Evolutionary conservation across 2,329 filamentous ascomycete species (phyloP).

Genomic region (Ilyonectria destructans): DNA sequence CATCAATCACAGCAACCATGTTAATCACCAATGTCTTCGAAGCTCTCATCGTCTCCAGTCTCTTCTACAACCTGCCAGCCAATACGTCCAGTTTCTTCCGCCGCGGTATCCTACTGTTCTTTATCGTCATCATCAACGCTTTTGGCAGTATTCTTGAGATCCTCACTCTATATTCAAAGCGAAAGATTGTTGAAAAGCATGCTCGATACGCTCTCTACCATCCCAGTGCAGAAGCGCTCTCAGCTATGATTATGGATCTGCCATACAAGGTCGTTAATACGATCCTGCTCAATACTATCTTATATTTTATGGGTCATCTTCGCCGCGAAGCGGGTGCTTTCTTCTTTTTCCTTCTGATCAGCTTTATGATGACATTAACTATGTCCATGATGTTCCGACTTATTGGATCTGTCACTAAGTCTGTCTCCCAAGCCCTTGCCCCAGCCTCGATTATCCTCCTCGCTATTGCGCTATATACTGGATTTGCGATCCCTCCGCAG

Average conservation of each 20-base stretch:
- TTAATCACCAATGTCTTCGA: slow-evolving; percentile 39
- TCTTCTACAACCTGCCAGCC: slow-evolving; percentile 37
- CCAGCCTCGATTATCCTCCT: slow-evolving; percentile 43
- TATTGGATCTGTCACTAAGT: slow-evolving; percentile 44
- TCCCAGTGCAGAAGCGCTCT: slow-evolving; percentile 45
- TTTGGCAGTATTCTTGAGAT: slow-evolving; percentile 43
- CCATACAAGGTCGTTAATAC: slow-evolving; percentile 42
- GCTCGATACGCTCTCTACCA: slow-evolving; percentile 53
- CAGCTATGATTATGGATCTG: slow-evolving; percentile 38
- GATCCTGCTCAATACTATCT: slow-evolving; percentile 57
- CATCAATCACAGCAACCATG: slow-evolving; percentile 38
- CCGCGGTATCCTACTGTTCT: slow-evolving; percentile 34
- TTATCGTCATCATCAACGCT: slow-evolving; percentile 42
- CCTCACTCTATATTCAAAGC: slow-evolving; percentile 46
- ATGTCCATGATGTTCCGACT: slow-evolving; percentile 76
- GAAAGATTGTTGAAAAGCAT: slow-evolving; percentile 54
- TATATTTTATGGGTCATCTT: slow-evolving; percentile 80
- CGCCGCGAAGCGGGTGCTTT: slow-evolving; percentile 68
- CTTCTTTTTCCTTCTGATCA: slow-evolving; percentile 63
- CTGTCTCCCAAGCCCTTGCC: slow-evolving; percentile 43
- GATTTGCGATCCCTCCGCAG: slow-evolving; percentile 59
- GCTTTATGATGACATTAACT: slow-evolving; percentile 69
- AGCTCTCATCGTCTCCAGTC: slow-evolving; percentile 35
- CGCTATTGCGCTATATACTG: slow-evolving; percentile 65
- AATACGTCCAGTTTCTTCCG: slow-evolving; percentile 36